Percentiles rank a stretch among this genome's conserved stretches.
Evolutionary conservation across 2,329 filamentous ascomycete genomes (phyloP).

Genomic region (Fusarium acutatum): DNA sequence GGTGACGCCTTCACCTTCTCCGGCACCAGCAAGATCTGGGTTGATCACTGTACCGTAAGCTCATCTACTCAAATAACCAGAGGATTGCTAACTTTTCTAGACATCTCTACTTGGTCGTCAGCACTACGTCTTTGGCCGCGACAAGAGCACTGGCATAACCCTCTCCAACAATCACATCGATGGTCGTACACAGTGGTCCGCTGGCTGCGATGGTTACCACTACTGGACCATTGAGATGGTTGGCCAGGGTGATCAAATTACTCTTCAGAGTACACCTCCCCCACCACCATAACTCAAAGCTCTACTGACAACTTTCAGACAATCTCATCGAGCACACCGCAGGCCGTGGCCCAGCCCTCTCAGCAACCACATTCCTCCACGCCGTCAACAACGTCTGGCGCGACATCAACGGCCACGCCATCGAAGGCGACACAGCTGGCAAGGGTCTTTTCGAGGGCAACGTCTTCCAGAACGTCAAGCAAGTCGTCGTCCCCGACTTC

Average conservation of each 20-base stretch:
- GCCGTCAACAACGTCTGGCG: conserved; percentile 44
- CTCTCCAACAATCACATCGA: conserved; percentile 58
- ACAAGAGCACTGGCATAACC: conserved; percentile 48
- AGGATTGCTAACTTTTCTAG: not conserved
- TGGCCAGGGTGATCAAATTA: conserved; percentile 16
- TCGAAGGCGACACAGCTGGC: conserved; percentile 38
- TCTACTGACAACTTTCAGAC: not conserved
- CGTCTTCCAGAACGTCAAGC: conserved; percentile 36
- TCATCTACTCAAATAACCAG: fast-evolving
- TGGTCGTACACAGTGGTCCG: conserved; percentile 52
- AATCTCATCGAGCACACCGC: conserved; percentile 32
- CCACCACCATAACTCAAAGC: fast-evolving
- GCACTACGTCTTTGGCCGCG: conserved; percentile 22
- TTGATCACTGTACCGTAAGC: conserved; percentile 28
- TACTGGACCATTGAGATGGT: conserved; percentile 51
- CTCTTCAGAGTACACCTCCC: not conserved
- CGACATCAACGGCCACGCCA: conserved; percentile 39
- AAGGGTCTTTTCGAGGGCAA: conserved; percentile 43
- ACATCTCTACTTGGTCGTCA: conserved; percentile 26
- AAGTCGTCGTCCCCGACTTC: conserved; percentile 30
- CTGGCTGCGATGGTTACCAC: conserved; percentile 55
- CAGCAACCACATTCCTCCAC: conserved; percentile 42
- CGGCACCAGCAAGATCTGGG: conserved; percentile 24
- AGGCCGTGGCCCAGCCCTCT: conserved; percentile 41
- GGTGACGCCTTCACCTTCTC: conserved; percentile 28